Evolutionary conservation across 2,329 filamentous ascomycete species (phyloP).

Genomic region (Lachnellula hyalina): DNA sequence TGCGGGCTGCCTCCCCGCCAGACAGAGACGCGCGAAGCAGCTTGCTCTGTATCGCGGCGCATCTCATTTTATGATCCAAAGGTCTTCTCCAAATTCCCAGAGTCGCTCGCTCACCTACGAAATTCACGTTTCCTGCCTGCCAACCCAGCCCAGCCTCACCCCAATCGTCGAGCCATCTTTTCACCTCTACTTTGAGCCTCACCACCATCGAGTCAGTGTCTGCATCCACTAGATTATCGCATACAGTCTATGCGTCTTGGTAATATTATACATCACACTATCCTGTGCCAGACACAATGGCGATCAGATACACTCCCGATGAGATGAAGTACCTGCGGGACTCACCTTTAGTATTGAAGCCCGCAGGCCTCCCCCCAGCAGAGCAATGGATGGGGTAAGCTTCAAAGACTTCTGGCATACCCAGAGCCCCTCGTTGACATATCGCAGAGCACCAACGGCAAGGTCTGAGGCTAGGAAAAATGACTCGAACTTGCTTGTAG

Average conservation of each 20-base stretch:
- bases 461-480: slow-evolving; percentile 42
- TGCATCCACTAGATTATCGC: background rate
- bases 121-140: background rate
- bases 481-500: slow-evolving; percentile 27
- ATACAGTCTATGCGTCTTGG: background rate
- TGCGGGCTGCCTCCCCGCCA: slow-evolving; percentile 17
- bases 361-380: slow-evolving; percentile 69
- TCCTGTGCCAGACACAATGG: slow-evolving; percentile 18
- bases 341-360: slow-evolving; percentile 80
- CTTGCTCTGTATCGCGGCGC: background rate
- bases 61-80: background rate
- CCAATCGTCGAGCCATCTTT: background rate
- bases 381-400: slow-evolving; percentile 95
- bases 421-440: slow-evolving; percentile 17
- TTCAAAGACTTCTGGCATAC: background rate
- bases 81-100: background rate
- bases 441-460: slow-evolving; percentile 22
- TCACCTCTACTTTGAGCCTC: background rate
- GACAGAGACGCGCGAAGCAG: slow-evolving; percentile 4
- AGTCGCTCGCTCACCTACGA: background rate
- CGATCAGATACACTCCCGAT: slow-evolving; percentile 62
- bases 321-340: slow-evolving; percentile 69
- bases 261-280: background rate
- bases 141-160: background rate
- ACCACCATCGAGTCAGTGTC: background rate